Percentiles rank a stretch among this genome's conserved stretches.
Evolutionary conservation across 2,329 filamentous ascomycete species (phyloP).

Genomic region (Penicillium digitatum): DNA sequence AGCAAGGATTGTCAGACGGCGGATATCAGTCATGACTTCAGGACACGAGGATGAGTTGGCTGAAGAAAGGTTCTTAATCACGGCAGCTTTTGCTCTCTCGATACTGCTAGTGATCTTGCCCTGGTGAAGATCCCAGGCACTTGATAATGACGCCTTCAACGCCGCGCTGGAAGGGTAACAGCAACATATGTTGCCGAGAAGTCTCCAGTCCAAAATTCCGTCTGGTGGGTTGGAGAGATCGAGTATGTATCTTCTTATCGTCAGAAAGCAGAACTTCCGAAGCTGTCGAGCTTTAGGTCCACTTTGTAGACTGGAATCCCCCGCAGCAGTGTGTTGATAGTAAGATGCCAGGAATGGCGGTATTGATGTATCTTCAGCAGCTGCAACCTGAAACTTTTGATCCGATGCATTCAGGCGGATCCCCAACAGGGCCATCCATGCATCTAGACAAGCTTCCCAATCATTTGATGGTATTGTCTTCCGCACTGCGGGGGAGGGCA

Average conservation of each 20-base stretch:
- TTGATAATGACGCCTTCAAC: conserved; percentile 50
- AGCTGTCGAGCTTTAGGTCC: conserved; percentile 48
- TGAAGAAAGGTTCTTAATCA: conserved; percentile 32
- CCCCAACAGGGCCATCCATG: conserved; percentile 67
- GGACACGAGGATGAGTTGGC: conserved; percentile 10
- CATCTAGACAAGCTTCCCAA: conserved; percentile 72
- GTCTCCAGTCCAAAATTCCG: conserved; percentile 58
- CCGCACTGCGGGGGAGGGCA: conserved; percentile 66
- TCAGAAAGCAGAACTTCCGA: conserved; percentile 60
- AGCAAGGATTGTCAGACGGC: conserved; percentile 39
- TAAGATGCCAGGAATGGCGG: conserved; percentile 64
- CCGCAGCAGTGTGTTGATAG: conserved; percentile 51
- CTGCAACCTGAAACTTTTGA: conserved; percentile 51
- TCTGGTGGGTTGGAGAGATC: conserved; percentile 43
- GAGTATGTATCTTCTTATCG: conserved; percentile 58
- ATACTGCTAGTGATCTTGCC: conserved; percentile 34
- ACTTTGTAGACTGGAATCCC: conserved; percentile 28
- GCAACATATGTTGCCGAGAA: conserved; percentile 65
- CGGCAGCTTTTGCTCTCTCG: conserved; percentile 34
- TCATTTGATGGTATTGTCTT: conserved; percentile 63
- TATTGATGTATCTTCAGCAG: conserved; percentile 57
- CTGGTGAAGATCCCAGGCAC: conserved; percentile 43
- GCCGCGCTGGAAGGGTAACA: conserved; percentile 63
- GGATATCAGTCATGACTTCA: conserved; percentile 28
- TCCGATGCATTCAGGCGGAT: conserved; percentile 60